Base-by-base conservation (phyloP, 163 green algal species). In the Chlorella variabilis region DNA sequence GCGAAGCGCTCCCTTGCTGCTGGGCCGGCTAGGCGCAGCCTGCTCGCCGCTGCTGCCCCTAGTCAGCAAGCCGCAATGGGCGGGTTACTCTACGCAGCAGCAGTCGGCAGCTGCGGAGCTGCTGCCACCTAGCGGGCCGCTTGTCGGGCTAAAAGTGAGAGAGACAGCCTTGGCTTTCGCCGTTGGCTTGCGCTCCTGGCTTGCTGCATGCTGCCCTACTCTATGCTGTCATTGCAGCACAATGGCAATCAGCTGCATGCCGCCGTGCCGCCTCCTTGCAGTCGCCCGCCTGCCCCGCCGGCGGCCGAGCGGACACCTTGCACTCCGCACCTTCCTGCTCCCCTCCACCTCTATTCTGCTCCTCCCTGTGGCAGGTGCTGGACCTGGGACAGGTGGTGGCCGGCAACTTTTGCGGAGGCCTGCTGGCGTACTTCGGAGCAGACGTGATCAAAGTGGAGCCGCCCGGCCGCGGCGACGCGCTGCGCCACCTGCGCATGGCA, bases 401-500 rank as follows among this genome's bases (percentile, higher is more conserved):
- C 11, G 90, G 92, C 69, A 92, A 94, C 81, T 93, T 93, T 82
- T 85, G 82, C 51, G 84, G 92, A 27, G 88, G 86, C 38, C 31
- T 93, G 18, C 86, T 96, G 9, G 83, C 83, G 27, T 93, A 93
- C 82, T 94, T 93, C 83, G 92, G 92, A 0, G 92, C 92, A 1
- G 89, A 93, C 36, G 92, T 95, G 3, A 94, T 93, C 65, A 93
- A 93, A 70, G 83, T 94, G 9, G 93, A 96, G 71, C 85, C 89
- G 0, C 93, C 93, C 17, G 79, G 76, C 4, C 85, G 88, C 18
- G 92, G 92, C 2, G 93, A 96, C 67, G 87, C 91, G 0, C 84
- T 96, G 65, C 83, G 92, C 17, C 89, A 89, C 6, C 87, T 96
- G 73, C 89, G 92, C 29, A 83, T 88, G n/a, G 75, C 87, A 23